Base-by-base conservation (phyloP, 192 early-diverging fungal species). In the Mortierella claussenii region DNA sequence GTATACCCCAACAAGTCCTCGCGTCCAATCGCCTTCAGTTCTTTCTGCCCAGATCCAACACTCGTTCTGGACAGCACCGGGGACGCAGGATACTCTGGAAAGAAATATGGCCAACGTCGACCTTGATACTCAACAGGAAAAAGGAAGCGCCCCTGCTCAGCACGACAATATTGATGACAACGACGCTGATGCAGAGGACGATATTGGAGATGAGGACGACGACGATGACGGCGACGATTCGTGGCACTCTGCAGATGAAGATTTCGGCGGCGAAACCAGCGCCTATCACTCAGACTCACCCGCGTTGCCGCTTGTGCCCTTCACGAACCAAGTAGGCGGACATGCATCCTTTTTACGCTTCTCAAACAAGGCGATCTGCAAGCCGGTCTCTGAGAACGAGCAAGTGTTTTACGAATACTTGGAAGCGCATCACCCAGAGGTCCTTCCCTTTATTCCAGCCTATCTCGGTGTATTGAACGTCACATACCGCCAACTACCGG, bases 391-490 rank as follows among this genome's bases (percentile, higher is more conserved):
- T 34, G 75, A 81, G 62, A 86, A 87, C 47, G 98, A 99, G 68
- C 88, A 89, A 36, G 69, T 85, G 15, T 97, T 98, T 79, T 99
- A 99, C 84, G 97, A 98, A 59, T 82, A 85, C 28, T 78, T 99
- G 10, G 91, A 94, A 26, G 71, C 57, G 28, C 68, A 58, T 17
- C 81, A 79, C 68, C 91, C 93, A 4, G 87, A 92, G 57, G 80
- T 99, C 27, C 86, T 92, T 56, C 88, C 87, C 9, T 99, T 97
- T 82, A 91, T 96, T 37, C 92, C 96, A 21, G 90, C 92, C 54
- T 98, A 97, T 75, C 76, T 98, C 47, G 97, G 98, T 23, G 89
- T 96, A 8, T 87, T 99, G 31, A 97, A 98, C 78, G 96, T 99
- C 48, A 94, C 94, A n/a, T 90, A 92, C 60, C 81, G 86, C 12